Evolutionary conservation across 2,329 filamentous ascomycete species (phyloP), one percentile per base, ranked within the genome.

Genomic region (Chrysoporthe puriensis): DNA sequence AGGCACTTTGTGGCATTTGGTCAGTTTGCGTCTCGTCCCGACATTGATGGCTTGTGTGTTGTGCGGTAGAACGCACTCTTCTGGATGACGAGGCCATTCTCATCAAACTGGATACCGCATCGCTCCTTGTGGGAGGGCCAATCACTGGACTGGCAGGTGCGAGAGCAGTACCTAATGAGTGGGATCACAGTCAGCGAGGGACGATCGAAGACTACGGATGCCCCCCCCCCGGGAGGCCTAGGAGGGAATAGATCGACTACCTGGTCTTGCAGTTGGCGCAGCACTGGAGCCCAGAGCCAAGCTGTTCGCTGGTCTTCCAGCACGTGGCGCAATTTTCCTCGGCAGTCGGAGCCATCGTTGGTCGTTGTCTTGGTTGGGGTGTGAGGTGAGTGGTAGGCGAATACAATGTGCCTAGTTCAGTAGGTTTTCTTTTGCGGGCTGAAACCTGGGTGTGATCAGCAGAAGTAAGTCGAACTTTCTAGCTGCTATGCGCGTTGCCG

Each of bases 41-140:
- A 34, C 11, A 4, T 18, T 32, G 26, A 50, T 18, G 34, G 36
- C 4, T 43, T 16, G 40, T 59, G 13, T 26, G 8, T 14, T 60
- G 57, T 8, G 4, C n/a, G 40, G 21, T 3, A 5, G 26, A 16
- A 60, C 40, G 40, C 40, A 60, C 57, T 60, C 40, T 60, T 60
- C n/a, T 43, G 57, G 11, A 60, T 44, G 9, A 60, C 34, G 40
- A 21, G 21, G 57, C 57, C 57, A n/a, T 60, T 16, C 57, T 60
- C 57, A 8, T 43, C 36, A 18, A 42, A 26, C n/a, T 60, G n/a
- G 4, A 60, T 60, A 40, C 36, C 57, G 21, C 57, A 60, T 16
- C n/a, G 4, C 4, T 43, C 21, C 57, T 44, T 43, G 40, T 60
- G 57, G 11, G 40, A 42, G 40, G 11, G 9, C 57, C 57, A 60